Percentiles rank a stretch among this genome's conserved stretches.
These are phyloP conservation scores for Sindora glabra DNA, from an alignment of 306 rosid species.

Conservation along the genomic window DNA sequence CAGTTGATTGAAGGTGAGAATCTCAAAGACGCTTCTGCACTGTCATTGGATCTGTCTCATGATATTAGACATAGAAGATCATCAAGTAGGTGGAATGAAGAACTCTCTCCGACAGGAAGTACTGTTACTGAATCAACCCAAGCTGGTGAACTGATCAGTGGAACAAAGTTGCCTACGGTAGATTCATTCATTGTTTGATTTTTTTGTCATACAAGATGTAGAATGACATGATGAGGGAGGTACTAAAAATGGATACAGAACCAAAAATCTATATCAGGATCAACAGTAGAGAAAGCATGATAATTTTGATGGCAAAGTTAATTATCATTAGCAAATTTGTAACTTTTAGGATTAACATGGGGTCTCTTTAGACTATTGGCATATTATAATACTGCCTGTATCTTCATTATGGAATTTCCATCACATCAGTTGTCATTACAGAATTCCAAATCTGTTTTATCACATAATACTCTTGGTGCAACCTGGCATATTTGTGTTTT, in stretches of 20 bases:
- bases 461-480: not conserved
- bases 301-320: slow-evolving; percentile 3
- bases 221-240: not conserved
- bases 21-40: slow-evolving; percentile 52
- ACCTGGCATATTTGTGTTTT: slow-evolving; percentile 1
- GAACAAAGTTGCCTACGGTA: slow-evolving; percentile 47
- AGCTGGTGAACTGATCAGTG: slow-evolving; percentile 74
- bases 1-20: slow-evolving; percentile 50
- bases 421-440: too few relatives aligned
- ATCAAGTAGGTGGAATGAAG: slow-evolving; percentile 82
- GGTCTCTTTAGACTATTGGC: not conserved
- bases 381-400: not conserved
- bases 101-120: slow-evolving; percentile 72
- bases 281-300: not conserved
- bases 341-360: too few relatives aligned
- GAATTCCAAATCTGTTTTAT: too few relatives aligned
- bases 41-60: slow-evolving; percentile 39
- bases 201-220: too few relatives aligned
- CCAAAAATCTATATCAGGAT: not conserved
- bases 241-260: not conserved
- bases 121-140: slow-evolving; percentile 73
- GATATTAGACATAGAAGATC: slow-evolving; percentile 77
- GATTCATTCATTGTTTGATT: too few relatives aligned
- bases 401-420: not conserved
- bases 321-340: too few relatives aligned